Evolutionary conservation across 371 early-diverging fungal genomes (phyloP).

Genomic region (Lichtheimia hyalospora): DNA sequence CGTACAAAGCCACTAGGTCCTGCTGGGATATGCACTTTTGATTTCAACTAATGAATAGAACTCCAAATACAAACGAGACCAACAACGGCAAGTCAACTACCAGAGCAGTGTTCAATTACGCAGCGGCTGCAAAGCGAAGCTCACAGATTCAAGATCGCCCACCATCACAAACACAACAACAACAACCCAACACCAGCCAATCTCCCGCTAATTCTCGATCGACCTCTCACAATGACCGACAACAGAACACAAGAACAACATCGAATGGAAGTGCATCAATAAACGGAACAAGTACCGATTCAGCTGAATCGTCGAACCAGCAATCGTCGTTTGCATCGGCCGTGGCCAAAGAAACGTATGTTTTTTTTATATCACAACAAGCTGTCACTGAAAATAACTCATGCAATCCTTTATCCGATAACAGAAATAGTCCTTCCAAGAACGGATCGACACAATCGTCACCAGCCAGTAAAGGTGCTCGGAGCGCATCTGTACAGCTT

Average conservation of each 20-base stretch:
- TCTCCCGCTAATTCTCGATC: background rate
- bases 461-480: conserved; percentile 16
- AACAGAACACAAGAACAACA: background rate
- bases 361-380: conserved; percentile 10
- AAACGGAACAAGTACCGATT: conserved; percentile 8
- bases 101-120: conserved; percentile 46
- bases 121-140: conserved; percentile 44
- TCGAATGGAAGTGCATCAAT: conserved; percentile 13
- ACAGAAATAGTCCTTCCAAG: too few relatives aligned
- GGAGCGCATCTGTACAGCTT: conserved; percentile 40
- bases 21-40: conserved; percentile 45
- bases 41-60: conserved; percentile 47
- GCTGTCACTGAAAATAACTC: too few relatives aligned
- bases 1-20: conserved; percentile 20
- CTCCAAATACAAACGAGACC: conserved; percentile 33
- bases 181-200: background rate
- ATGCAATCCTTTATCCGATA: too few relatives aligned
- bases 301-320: conserved; percentile 25
- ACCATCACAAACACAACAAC: conserved; percentile 2
- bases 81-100: conserved; percentile 30
- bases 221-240: background rate
- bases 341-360: conserved; percentile 31
- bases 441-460: background rate
- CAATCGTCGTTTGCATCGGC: conserved; percentile 33
- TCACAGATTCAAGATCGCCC: conserved; percentile 27